Percentiles rank a stretch among this genome's conserved stretches.
Conservation (phyloP, 2,329 filamentous ascomycete species). For the Trichophyton benhamiae region DNA sequence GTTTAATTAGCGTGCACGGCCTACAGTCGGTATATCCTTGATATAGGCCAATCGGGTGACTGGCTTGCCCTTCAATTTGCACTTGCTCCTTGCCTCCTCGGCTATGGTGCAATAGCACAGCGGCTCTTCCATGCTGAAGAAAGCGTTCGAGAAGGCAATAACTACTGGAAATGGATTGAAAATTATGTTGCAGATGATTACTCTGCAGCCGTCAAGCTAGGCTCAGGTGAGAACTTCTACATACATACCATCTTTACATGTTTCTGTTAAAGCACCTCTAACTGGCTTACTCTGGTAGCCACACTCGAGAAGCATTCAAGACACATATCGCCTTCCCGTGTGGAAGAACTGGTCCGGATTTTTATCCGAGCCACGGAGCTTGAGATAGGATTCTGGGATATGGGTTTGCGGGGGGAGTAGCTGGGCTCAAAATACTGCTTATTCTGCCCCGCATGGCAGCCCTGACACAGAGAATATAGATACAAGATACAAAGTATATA, state of each 20-base stretch:
- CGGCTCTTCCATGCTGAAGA: constrained; percentile 52
- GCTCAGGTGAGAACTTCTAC: constrained; percentile 45
- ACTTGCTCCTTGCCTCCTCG: constrained; percentile 76
- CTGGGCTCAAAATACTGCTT: background rate
- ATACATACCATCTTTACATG: background rate
- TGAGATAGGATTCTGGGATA: constrained; percentile 65
- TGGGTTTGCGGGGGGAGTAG: constrained; percentile 37
- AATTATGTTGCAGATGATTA: constrained; percentile 81
- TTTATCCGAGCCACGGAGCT: constrained; percentile 78
- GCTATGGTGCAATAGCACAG: constrained; percentile 68
- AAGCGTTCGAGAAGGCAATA: constrained; percentile 53
- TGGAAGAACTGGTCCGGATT: constrained; percentile 72
- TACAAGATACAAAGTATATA: too few relatives aligned
- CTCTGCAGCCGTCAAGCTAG: constrained; percentile 54
- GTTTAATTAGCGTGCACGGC: constrained; percentile 53
- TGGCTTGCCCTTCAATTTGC: constrained; percentile 78
- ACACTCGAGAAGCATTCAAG: constrained; percentile 63
- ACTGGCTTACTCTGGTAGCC: constrained; percentile 34
- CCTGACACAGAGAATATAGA: background rate
- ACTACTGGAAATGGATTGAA: constrained; percentile 82
- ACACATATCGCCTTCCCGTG: constrained; percentile 58
- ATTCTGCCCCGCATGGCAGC: background rate
- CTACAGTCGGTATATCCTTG: constrained; percentile 76
- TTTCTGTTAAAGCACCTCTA: constrained; percentile 4
- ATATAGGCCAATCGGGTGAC: constrained; percentile 76